Base-by-base conservation (phyloP, 2,329 filamentous ascomycete genomes). In the Penicillium italicum region DNA sequence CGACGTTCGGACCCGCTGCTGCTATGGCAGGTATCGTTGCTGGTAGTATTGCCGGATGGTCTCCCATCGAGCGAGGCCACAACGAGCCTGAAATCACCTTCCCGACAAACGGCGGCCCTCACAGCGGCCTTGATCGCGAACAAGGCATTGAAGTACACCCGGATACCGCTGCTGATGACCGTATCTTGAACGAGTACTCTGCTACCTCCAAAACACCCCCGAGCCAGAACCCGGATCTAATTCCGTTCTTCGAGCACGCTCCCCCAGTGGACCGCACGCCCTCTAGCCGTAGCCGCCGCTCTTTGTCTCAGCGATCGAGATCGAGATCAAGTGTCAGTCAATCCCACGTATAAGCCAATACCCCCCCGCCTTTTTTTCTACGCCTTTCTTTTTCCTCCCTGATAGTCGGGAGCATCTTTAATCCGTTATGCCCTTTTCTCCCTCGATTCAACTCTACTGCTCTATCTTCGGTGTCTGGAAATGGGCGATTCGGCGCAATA, bases 11-110 rank as follows among this genome's bases (percentile, higher is more conserved):
- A 5, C 81, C 84, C 9, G 84, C 83, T 14, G 79, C 82, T 43
- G 85, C 84, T 36, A 86, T 86, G 83, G 84, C 84, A 24, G 85
- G 85, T 62, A 79, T 87, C 45, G 79, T 87, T 36, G 85, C 84
- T n/a, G 84, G 85, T 50, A 85, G 82, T 67, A 80, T 87, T 61
- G 83, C 79, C 40, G 84, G 83, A 40, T 87, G 82, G 83, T 86
- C 83, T 34, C 85, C 77, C 0, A 82, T 86, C 50, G 83, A 85
- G 58, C 74, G 80, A 38, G 6, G 8, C 51, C 58, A 50, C n/a
- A 47, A 33, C 16, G 55, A 51, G 8, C 22, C 52, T 5, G 55
- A 57, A 4, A 65, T 74, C 52, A 69, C 66, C 14, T 76, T 78
- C 59, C 70, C 73, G 1, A 62, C 69, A 24, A 67, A 66, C 37